Evolutionary conservation across 2,329 filamentous ascomycete genomes (phyloP).

Genomic region (Lojkania enalia): DNA sequence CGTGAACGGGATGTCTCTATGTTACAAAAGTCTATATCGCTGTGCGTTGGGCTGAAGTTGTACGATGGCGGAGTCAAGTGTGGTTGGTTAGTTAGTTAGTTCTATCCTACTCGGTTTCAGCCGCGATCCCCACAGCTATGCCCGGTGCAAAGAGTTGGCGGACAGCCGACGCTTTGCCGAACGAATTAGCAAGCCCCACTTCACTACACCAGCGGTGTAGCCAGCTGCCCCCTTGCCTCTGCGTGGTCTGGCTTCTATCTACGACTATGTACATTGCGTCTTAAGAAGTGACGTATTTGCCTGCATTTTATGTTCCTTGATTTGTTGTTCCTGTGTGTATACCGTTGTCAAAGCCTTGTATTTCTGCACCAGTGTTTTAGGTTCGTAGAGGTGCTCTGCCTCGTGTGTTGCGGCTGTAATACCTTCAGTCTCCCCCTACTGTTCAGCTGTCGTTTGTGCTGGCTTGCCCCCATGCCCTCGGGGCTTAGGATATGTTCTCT

Average conservation of each 20-base stretch:
- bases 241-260: constrained; percentile 14
- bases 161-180: constrained; percentile 3
- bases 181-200: neutral
- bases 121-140: constrained; percentile 7
- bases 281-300: constrained; percentile 15
- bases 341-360: no score
- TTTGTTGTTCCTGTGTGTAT: constrained; percentile 1
- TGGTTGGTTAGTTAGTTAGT: constrained; percentile 11
- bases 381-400: constrained; percentile 11
- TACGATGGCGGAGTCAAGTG: neutral
- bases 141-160: neutral
- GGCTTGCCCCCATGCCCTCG: constrained; percentile 7
- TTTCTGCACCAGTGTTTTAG: constrained; percentile 3
- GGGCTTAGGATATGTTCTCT: constrained; percentile 12
- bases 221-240: constrained; percentile 11
- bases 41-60: constrained; percentile 1
- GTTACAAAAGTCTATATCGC: constrained; percentile 1
- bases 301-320: constrained; percentile 8
- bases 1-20: constrained; percentile 1
- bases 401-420: constrained; percentile 11
- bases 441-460: constrained; percentile 7
- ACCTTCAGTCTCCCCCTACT: constrained; percentile 13
- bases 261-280: constrained; percentile 15
- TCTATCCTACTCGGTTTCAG: constrained; percentile 11
- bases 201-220: neutral